phyloP scores from a whole-genome alignment of 306 rosid genomes.

The Rubus parviflorus region DNA sequence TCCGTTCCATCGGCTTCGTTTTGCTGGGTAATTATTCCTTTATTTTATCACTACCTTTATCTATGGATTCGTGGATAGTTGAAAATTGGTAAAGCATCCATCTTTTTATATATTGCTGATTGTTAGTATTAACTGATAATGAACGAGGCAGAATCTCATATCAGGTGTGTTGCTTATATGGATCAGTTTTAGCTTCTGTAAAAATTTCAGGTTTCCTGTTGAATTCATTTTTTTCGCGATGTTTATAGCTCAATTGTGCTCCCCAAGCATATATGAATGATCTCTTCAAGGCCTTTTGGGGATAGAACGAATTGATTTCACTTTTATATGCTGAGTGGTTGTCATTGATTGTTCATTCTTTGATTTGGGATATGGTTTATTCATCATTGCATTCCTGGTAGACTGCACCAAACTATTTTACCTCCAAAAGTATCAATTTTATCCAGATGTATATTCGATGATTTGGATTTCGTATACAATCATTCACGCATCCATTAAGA shows the following conservation, averaged over 20 bases:
- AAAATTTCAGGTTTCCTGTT: not conserved
- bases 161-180: not conserved
- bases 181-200: not conserved
- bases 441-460: not conserved
- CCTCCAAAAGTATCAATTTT: not conserved
- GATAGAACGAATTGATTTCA: not conserved
- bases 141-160: not conserved
- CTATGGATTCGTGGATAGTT: not conserved
- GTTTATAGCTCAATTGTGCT: too few relatives aligned
- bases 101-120: not conserved
- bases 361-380: not conserved
- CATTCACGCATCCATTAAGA: not conserved
- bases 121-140: not conserved
- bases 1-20: constrained; percentile 3
- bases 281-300: too few relatives aligned
- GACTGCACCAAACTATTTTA: not conserved
- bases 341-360: not conserved
- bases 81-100: not conserved
- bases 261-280: too few relatives aligned
- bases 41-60: not conserved
- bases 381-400: too few relatives aligned
- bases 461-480: not conserved
- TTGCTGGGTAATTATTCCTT: not conserved
- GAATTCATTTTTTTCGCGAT: too few relatives aligned
- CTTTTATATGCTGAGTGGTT: not conserved